Conservation (phyloP, 495 filamentous ascomycete species). For the Terfezia boudieri region DNA sequence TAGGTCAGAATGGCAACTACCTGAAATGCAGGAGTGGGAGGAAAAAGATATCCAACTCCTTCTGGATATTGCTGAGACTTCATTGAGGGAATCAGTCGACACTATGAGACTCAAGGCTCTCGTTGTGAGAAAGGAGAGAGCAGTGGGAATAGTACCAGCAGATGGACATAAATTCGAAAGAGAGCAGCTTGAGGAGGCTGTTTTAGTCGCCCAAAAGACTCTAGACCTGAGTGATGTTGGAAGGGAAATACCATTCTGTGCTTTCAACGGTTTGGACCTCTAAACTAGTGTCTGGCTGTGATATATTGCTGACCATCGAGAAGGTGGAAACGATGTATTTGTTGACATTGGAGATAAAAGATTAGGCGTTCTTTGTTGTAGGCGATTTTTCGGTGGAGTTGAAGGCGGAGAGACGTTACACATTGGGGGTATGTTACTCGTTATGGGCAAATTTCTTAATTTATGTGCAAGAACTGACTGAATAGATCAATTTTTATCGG, state of each 20-base stretch:
- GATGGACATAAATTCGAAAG: slow-evolving; percentile 45
- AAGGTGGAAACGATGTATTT: slow-evolving; percentile 74
- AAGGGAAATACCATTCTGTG: slow-evolving; percentile 67
- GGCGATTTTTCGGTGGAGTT: slow-evolving; percentile 69
- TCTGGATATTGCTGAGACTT: slow-evolving; percentile 66
- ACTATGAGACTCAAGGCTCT: slow-evolving; percentile 54
- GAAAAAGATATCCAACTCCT: slow-evolving; percentile 54
- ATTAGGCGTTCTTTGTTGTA: slow-evolving; percentile 78
- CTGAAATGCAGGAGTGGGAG: slow-evolving; percentile 70
- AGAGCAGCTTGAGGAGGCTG: slow-evolving; percentile 87
- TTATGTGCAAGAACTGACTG: slow-evolving; percentile 21
- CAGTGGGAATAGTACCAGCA: slow-evolving; percentile 67
- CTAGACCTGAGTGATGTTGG: slow-evolving; percentile 58
- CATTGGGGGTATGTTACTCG: slow-evolving; percentile 12
- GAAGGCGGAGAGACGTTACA: slow-evolving; percentile 28
- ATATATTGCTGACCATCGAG: slow-evolving; percentile 11
- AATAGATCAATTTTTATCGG: slow-evolving; percentile 75
- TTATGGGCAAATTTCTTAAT: slow-evolving; percentile 38
- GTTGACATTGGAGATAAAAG: slow-evolving; percentile 98
- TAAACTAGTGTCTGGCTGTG: slow-evolving; percentile 14
- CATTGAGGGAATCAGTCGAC: slow-evolving; percentile 52
- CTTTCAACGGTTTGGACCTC: slow-evolving; percentile 47
- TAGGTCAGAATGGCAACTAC: slow-evolving; percentile 52
- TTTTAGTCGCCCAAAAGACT: slow-evolving; percentile 77
- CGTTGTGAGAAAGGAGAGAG: slow-evolving; percentile 73